Percentiles rank a stretch among this genome's conserved stretches.
Evolutionary conservation across 2,329 filamentous ascomycete genomes (phyloP).

Genomic region (Cephalotrichum gorgonifer): DNA sequence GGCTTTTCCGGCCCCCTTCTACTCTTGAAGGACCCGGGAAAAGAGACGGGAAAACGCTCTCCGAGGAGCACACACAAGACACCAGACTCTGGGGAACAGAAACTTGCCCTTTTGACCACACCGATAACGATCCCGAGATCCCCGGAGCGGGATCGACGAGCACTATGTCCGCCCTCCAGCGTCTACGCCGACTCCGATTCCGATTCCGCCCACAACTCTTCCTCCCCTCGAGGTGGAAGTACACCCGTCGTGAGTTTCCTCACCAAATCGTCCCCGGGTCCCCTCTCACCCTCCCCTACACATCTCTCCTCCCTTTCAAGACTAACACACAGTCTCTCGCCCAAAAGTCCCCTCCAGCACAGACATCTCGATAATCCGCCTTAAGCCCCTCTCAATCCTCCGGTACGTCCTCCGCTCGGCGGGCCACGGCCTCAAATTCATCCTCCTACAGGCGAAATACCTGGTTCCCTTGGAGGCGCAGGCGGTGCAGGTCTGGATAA

Average conservation of each 20-base stretch:
- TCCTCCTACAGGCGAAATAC: constrained; percentile 1
- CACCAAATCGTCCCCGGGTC: too few species aligned
- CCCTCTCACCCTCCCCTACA: background rate
- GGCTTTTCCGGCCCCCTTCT: too few species aligned
- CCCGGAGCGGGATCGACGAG: too few species aligned
- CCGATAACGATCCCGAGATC: too few species aligned
- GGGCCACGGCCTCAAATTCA: background rate
- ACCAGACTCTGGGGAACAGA: too few species aligned
- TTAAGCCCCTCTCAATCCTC: background rate
- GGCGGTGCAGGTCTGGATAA: background rate
- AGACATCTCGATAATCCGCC: background rate
- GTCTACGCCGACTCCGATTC: background rate
- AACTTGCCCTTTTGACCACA: too few species aligned
- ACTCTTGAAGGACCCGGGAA: too few species aligned
- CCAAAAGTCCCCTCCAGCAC: background rate
- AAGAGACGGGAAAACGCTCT: too few species aligned
- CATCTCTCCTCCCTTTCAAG: background rate
- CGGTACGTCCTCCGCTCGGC: background rate
- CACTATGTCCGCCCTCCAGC: background rate
- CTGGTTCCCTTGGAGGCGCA: constrained; percentile 1
- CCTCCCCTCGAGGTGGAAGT: background rate
- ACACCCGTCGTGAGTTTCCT: background rate
- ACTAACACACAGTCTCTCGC: too few species aligned
- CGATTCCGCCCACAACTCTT: background rate
- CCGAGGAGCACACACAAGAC: too few species aligned